A percentile compares a stretch with the other conserved stretches of the same genome.
phyloP scores from a whole-genome alignment of 768 basidiomycete species.

The Infundibulicybe gibba region DNA sequence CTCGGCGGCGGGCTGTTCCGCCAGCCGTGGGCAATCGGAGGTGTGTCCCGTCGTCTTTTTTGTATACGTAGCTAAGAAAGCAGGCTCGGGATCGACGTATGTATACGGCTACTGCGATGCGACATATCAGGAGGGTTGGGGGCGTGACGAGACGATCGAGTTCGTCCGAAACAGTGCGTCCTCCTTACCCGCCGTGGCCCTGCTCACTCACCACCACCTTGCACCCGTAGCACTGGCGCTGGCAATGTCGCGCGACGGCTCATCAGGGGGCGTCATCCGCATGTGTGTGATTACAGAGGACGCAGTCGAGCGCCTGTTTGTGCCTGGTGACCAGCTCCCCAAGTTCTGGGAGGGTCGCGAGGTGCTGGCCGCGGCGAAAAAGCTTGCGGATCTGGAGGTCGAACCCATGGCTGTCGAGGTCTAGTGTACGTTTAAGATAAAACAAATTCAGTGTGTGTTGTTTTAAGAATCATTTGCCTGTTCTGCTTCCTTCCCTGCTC shows the following conservation, averaged over 20 bases:
- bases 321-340: slow-evolving; percentile 87
- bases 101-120: slow-evolving; percentile 99
- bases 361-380: slow-evolving; percentile 42
- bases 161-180: slow-evolving; percentile 94
- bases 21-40: slow-evolving; percentile 98
- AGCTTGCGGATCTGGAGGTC: slow-evolving; percentile 21
- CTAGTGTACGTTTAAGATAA: slow-evolving; percentile 15
- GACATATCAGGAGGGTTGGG: slow-evolving; percentile 94
- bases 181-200: not conserved
- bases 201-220: slow-evolving; percentile 3
- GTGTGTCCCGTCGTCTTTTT: slow-evolving; percentile 34
- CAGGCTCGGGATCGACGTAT: slow-evolving; percentile 94
- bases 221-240: slow-evolving; percentile 70
- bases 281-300: slow-evolving; percentile 97
- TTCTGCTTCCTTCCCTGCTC: too few species aligned
- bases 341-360: slow-evolving; percentile 88
- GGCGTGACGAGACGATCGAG: slow-evolving; percentile 81
- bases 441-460: slow-evolving; percentile 8
- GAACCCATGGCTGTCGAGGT: slow-evolving; percentile 48
- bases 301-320: slow-evolving; percentile 86
- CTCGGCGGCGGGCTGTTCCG: slow-evolving; percentile 95
- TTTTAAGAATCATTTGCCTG: too few species aligned
- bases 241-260: slow-evolving; percentile 97
- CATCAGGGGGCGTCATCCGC: slow-evolving; percentile 95
- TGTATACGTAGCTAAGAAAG: slow-evolving; percentile 2